Conservation (phyloP, 768 basidiomycete species). For the Exsudoporus frostii region DNA sequence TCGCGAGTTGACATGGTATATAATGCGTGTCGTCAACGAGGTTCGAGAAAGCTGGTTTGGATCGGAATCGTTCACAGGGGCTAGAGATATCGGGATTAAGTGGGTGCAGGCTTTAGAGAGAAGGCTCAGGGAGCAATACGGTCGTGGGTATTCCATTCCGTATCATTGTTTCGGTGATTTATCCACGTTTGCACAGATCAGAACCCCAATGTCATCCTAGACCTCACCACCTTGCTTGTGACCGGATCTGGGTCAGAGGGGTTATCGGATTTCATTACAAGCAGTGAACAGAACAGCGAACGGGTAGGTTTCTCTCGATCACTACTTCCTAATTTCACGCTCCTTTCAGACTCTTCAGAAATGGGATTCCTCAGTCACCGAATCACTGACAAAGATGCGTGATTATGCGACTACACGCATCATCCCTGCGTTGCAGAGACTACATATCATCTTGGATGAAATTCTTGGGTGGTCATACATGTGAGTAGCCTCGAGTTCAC, state of each 20-base stretch:
- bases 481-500: conserved; percentile 41
- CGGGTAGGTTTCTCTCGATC: conserved; percentile 46
- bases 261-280: conserved; percentile 70
- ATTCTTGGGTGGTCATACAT: conserved; percentile 73
- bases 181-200: conserved; percentile 42
- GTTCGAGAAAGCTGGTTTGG: conserved; percentile 76
- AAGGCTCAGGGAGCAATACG: conserved; percentile 64
- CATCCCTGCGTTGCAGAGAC: conserved; percentile 70
- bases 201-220: conserved; percentile 61
- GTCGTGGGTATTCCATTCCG: conserved; percentile 44
- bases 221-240: conserved; percentile 66
- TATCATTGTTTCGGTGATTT: conserved; percentile 7
- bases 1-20: conserved; percentile 71
- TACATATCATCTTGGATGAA: conserved; percentile 75
- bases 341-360: conserved; percentile 65
- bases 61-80: conserved; percentile 59
- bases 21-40: conserved; percentile 65
- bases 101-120: conserved; percentile 67
- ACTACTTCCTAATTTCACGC: conserved; percentile 17
- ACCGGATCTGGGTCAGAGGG: conserved; percentile 73
- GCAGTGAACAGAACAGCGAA: conserved; percentile 78
- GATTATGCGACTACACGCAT: conserved; percentile 70
- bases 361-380: conserved; percentile 74
- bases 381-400: conserved; percentile 68
- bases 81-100: conserved; percentile 67